Evolutionary conservation across 2,329 filamentous ascomycete genomes (phyloP).

Genomic region (Juglanconis sp.): DNA sequence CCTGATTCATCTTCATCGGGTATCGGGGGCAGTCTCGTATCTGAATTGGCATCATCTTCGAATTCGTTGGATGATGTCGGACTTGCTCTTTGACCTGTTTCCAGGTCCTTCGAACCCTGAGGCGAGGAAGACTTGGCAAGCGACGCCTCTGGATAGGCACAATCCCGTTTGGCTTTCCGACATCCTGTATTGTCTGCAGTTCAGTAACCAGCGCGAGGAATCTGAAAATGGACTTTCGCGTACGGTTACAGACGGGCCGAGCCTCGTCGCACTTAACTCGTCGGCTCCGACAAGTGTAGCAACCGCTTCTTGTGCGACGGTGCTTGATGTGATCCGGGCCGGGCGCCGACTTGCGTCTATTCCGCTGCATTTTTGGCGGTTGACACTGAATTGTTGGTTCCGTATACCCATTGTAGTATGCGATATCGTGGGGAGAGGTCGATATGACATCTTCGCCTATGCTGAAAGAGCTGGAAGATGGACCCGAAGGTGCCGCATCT

Average conservation of each 20-base stretch:
- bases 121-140: constrained; percentile 37
- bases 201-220: not conserved
- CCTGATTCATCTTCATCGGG: constrained; percentile 52
- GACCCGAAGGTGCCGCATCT: constrained; percentile 36
- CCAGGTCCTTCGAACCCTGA: constrained; percentile 36
- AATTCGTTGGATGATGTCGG: constrained; percentile 54
- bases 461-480: constrained; percentile 30
- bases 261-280: constrained; percentile 94
- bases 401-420: constrained; percentile 49
- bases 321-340: constrained; percentile 79
- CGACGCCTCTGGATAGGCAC: constrained; percentile 77
- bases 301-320: constrained; percentile 87
- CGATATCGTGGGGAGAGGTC: constrained; percentile 43
- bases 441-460: constrained; percentile 33
- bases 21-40: constrained; percentile 49
- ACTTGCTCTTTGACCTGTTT: constrained; percentile 41
- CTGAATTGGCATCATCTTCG: constrained; percentile 47
- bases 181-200: constrained; percentile 58
- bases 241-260: constrained; percentile 80
- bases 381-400: constrained; percentile 46
- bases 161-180: constrained; percentile 86
- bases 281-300: constrained; percentile 83
- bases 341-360: constrained; percentile 48
- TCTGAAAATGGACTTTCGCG: constrained; percentile 25
- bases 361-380: constrained; percentile 45